Base-by-base conservation (phyloP, 164 flowering plant genomes). In the Platanus orientalis region DNA sequence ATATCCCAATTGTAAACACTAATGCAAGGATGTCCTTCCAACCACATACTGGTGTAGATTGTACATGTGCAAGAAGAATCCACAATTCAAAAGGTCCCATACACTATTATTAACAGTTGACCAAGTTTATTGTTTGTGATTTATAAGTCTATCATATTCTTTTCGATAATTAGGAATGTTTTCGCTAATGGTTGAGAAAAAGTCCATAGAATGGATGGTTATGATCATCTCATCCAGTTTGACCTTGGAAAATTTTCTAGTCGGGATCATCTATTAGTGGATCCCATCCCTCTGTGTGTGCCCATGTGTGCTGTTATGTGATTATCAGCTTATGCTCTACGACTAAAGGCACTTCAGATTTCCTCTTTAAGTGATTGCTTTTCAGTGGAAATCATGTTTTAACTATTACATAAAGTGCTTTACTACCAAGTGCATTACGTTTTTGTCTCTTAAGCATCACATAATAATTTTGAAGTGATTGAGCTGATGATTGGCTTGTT, bases 401-500 rank as follows among this genome's bases (percentile, higher is more conserved):
- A 6, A 11, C n/a, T 53, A 12, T 14, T 26, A 5, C 17, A 20
- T 2, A 20, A 2, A 21, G 9, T 49, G 19, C n/a, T n/a, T n/a
- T n/a, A n/a, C n/a, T n/a, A n/a, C n/a, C n/a, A n/a, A n/a, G n/a
- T 47, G 1, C 50, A 2, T 16, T 17, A n/a, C n/a, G n/a, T n/a
- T n/a, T n/a, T n/a, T n/a, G n/a, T n/a, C n/a, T n/a, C n/a, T n/a
- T n/a, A n/a, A n/a, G n/a, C n/a, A n/a, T n/a, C n/a, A n/a, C n/a
- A n/a, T n/a, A n/a, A 20, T 49, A 6, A 6, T 57, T 7, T 49
- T 20, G 42, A 1, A 7, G 23, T 24, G 29, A 16, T n/a, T 53
- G 50, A 52, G 36, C 50, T 39, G 14, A 24, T 27, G 40, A 20
- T n/a, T 62, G 26, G n/a, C 44, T 45, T 61, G 52, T 52, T 64